phyloP scores from a whole-genome alignment of 148 eudicot genomes.

The Tetragonia tetragonoides region DNA sequence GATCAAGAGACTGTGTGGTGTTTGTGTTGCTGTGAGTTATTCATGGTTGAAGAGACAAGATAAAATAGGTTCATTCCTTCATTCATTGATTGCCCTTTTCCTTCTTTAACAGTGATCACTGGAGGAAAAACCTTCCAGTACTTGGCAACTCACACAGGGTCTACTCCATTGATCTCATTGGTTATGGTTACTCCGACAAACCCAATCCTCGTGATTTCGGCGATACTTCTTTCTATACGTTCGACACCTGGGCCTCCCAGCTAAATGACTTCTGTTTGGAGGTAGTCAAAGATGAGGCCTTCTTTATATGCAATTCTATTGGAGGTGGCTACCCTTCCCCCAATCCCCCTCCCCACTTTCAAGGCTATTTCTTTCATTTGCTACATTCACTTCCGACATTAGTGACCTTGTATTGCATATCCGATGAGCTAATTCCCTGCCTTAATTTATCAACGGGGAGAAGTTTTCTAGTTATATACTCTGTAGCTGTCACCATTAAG shows the following conservation, averaged over 20 bases:
- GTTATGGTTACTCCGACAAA: slow-evolving; percentile 97
- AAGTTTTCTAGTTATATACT: too few relatives aligned
- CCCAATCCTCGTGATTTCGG: slow-evolving; percentile 81
- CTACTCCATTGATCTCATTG: slow-evolving; percentile 84
- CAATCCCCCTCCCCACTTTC: neutral
- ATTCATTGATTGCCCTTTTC: neutral
- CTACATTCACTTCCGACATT: neutral
- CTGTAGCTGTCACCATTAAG: too few relatives aligned
- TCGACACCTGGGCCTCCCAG: slow-evolving; percentile 93
- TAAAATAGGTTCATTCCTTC: too few relatives aligned
- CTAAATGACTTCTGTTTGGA: slow-evolving; percentile 82
- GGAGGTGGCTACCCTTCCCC: slow-evolving; percentile 53
- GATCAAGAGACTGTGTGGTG: too few relatives aligned
- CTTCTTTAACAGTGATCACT: slow-evolving; percentile 67
- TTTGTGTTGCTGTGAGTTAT: too few relatives aligned
- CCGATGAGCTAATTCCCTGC: neutral
- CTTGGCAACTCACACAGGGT: slow-evolving; percentile 79
- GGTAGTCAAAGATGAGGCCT: slow-evolving; percentile 70
- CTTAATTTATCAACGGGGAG: too few relatives aligned
- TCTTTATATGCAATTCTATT: slow-evolving; percentile 94
- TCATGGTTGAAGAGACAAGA: too few relatives aligned
- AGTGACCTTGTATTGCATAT: neutral
- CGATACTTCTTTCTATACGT: slow-evolving; percentile 62
- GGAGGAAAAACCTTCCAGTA: slow-evolving; percentile 90
- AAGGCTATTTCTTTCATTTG: neutral